Evolutionary conservation across 345 rosid species (phyloP).

Genomic region (Lepidium didymum): DNA sequence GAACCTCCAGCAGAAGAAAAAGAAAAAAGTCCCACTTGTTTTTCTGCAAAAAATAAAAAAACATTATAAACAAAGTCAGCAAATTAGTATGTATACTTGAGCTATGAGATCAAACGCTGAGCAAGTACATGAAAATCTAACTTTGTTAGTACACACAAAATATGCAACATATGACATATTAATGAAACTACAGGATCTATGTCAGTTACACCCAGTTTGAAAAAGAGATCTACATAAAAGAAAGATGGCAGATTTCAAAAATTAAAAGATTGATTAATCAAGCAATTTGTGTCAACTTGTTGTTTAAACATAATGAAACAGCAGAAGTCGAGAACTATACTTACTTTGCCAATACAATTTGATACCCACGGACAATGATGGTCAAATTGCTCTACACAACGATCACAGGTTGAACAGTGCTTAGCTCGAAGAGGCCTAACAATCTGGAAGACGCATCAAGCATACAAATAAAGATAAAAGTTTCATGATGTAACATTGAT

Average conservation of each 20-base stretch:
- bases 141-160: too few species aligned
- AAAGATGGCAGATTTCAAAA: too few species aligned
- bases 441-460: conserved; percentile 38
- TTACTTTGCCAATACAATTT: conserved; percentile 92
- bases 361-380: conserved; percentile 99
- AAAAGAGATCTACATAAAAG: too few species aligned
- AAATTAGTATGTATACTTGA: neutral
- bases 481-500: neutral
- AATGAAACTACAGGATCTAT: neutral
- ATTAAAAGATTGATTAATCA: neutral
- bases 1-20: conserved; percentile 72
- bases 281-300: neutral
- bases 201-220: neutral
- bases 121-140: neutral
- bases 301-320: neutral
- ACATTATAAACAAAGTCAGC: neutral
- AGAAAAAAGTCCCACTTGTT: conserved; percentile 88
- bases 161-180: too few species aligned
- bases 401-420: conserved; percentile 87
- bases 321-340: neutral
- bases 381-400: conserved; percentile 95
- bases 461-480: neutral
- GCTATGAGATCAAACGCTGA: conserved; percentile 21
- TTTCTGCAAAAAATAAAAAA: conserved; percentile 52
- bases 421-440: conserved; percentile 93